Conservation (phyloP, 495 filamentous ascomycete species). For the Penicillium dipodomyicola region DNA sequence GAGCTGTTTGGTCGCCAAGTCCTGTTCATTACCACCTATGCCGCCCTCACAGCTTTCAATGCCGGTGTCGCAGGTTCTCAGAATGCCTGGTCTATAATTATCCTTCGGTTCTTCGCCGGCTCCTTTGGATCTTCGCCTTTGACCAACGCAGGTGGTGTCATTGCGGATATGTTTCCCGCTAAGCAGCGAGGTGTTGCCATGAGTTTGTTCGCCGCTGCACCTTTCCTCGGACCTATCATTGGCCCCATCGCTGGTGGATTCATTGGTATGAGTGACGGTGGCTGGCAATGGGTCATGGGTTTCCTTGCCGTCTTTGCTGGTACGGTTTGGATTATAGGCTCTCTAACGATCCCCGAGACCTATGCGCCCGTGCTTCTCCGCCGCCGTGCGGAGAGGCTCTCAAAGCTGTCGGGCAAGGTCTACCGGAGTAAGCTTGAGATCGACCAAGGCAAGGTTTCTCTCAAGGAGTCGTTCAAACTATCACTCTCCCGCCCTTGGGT, state of each 20-base stretch:
- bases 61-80: slow-evolving; percentile 59
- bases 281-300: slow-evolving; percentile 64
- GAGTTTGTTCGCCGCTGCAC: slow-evolving; percentile 62
- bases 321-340: slow-evolving; percentile 53
- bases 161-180: slow-evolving; percentile 70
- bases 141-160: slow-evolving; percentile 71
- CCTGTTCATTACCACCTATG: slow-evolving; percentile 64
- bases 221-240: slow-evolving; percentile 68
- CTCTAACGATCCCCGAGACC: slow-evolving; percentile 57
- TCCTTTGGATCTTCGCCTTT: slow-evolving; percentile 73
- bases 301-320: slow-evolving; percentile 52
- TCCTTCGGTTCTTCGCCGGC: slow-evolving; percentile 76
- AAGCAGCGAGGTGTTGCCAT: slow-evolving; percentile 62
- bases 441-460: slow-evolving; percentile 39
- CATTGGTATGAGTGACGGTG: slow-evolving; percentile 56
- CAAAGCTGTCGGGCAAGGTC: slow-evolving; percentile 55
- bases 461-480: slow-evolving; percentile 42
- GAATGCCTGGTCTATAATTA: slow-evolving; percentile 63
- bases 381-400: slow-evolving; percentile 51
- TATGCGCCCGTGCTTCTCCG: slow-evolving; percentile 59
- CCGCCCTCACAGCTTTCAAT: slow-evolving; percentile 65
- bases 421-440: slow-evolving; percentile 51
- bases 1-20: slow-evolving; percentile 74
- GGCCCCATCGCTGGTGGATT: slow-evolving; percentile 62
- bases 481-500: slow-evolving; percentile 51